These are phyloP conservation scores for Capsella rubella DNA, from an alignment of 441 rosid genomes.

Conservation along the genomic window DNA sequence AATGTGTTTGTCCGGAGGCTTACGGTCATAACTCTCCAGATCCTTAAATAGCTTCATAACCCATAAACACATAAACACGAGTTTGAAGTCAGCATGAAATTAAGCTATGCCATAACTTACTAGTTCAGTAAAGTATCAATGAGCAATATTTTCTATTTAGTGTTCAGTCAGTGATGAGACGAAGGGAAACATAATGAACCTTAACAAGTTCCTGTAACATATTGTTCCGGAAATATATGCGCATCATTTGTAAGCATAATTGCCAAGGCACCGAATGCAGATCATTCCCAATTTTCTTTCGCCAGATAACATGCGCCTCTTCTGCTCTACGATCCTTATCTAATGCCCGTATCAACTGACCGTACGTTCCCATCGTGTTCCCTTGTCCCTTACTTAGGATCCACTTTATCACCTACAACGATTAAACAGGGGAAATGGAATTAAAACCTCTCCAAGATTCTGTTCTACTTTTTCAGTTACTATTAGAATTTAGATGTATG, in stretches of 20 bases:
- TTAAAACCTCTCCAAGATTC: conserved; percentile 3
- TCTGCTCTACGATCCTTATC: conserved; percentile 90
- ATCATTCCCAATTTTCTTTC: conserved; percentile 73
- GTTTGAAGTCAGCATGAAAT: conserved; percentile 17
- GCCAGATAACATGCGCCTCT: conserved; percentile 91
- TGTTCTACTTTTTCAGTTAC: not conserved
- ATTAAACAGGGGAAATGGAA: not conserved
- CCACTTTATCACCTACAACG: conserved; percentile 90
- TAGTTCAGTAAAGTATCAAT: not conserved
- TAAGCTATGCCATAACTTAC: not conserved
- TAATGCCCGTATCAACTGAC: conserved; percentile 77
- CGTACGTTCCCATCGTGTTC: conserved; percentile 82
- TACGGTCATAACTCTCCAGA: conserved; percentile 82
- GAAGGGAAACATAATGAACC: conserved; percentile 51
- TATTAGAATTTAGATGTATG: not conserved
- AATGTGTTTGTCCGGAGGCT: conserved; percentile 74
- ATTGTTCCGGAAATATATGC: conserved; percentile 81
- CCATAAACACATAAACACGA: conserved; percentile 42
- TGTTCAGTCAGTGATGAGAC: not conserved
- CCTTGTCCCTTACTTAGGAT: conserved; percentile 98
- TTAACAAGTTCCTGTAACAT: conserved; percentile 77
- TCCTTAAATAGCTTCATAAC: conserved; percentile 76
- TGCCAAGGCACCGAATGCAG: conserved; percentile 96
- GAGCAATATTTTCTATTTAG: conserved; percentile 5
- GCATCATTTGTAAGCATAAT: conserved; percentile 74